Evolutionary conservation across 768 basidiomycete species (phyloP).

Genomic region (Lactifluus echinatus): DNA sequence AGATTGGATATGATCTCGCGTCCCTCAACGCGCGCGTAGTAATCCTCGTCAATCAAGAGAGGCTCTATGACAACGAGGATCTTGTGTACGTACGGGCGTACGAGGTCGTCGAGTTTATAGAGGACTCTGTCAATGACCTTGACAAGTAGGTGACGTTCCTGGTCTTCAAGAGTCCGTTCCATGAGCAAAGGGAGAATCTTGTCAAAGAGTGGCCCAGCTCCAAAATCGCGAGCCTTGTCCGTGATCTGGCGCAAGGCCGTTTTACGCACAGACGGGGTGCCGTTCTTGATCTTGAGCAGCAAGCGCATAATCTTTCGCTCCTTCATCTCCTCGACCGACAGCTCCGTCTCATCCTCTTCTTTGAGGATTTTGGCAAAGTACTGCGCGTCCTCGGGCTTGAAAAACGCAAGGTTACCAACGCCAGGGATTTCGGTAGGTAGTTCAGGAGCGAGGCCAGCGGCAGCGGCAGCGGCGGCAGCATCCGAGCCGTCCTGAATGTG

Average conservation of each 20-base stretch:
- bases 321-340: conserved; percentile 96
- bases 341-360: conserved; percentile 89
- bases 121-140: conserved; percentile 98
- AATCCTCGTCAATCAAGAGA: conserved; percentile 95
- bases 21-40: conserved; percentile 93
- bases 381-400: conserved; percentile 96
- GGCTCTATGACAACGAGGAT: conserved; percentile 99
- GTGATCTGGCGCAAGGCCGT: conserved; percentile 97
- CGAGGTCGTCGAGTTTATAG: conserved; percentile 98
- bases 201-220: conserved; percentile 96
- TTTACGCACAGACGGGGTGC: conserved; percentile 96
- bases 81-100: conserved; percentile 98
- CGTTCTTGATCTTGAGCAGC: conserved; percentile 97
- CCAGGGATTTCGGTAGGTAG: conserved; percentile 96
- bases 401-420: conserved; percentile 93
- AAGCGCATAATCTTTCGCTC: conserved; percentile 99
- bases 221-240: conserved; percentile 97
- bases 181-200: conserved; percentile 97
- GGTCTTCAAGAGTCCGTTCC: conserved; percentile 96
- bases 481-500: conserved; percentile 96
- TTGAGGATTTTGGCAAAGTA: conserved; percentile 95
- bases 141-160: conserved; percentile 95
- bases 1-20: conserved; percentile 99
- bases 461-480: conserved; percentile 78
- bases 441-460: conserved; percentile 87